Percentiles rank a stretch among this genome's conserved stretches.
Evolutionary conservation across 208 protist genomes (phyloP).

Genomic region (Leishmania amazonensis): DNA sequence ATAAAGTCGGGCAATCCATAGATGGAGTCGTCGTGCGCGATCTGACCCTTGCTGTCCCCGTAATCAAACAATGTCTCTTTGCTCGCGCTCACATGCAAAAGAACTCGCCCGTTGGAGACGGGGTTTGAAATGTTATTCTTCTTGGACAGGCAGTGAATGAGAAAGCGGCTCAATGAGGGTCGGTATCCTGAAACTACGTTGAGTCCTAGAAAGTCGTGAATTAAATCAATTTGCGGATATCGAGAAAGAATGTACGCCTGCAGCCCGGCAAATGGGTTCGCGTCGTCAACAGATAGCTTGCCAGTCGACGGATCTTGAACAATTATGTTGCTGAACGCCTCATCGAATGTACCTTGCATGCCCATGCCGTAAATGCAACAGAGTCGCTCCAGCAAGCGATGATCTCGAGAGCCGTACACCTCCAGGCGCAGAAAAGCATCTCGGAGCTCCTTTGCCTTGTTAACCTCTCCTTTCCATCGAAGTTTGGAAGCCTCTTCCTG

Average conservation of each 20-base stretch:
- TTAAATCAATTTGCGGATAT: constrained; percentile 73
- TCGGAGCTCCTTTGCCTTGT: constrained; percentile 75
- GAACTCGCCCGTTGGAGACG: constrained; percentile 33
- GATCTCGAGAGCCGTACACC: constrained; percentile 66
- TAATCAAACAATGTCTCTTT: constrained; percentile 80
- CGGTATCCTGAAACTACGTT: constrained; percentile 71
- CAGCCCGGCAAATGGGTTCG: constrained; percentile 67
- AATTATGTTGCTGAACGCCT: constrained; percentile 82
- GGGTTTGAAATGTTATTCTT: constrained; percentile 30
- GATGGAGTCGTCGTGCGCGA: constrained; percentile 61
- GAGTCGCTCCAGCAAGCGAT: constrained; percentile 72
- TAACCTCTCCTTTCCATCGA: constrained; percentile 86
- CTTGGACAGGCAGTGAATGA: constrained; percentile 34
- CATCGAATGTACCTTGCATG: constrained; percentile 70
- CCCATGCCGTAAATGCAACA: constrained; percentile 86
- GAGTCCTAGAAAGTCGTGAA: constrained; percentile 88
- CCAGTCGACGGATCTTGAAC: constrained; percentile 57
- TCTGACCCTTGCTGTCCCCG: constrained; percentile 54
- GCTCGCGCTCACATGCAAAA: constrained; percentile 35
- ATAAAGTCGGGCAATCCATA: constrained; percentile 85
- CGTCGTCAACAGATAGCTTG: constrained; percentile 48
- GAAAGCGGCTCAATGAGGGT: constrained; percentile 52
- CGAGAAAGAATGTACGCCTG: constrained; percentile 54
- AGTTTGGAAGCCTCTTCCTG: constrained; percentile 76
- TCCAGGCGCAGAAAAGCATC: constrained; percentile 87